These are phyloP conservation scores for Penicillium pulvis DNA, from an alignment of 495 filamentous ascomycete genomes.

Conservation along the genomic window DNA sequence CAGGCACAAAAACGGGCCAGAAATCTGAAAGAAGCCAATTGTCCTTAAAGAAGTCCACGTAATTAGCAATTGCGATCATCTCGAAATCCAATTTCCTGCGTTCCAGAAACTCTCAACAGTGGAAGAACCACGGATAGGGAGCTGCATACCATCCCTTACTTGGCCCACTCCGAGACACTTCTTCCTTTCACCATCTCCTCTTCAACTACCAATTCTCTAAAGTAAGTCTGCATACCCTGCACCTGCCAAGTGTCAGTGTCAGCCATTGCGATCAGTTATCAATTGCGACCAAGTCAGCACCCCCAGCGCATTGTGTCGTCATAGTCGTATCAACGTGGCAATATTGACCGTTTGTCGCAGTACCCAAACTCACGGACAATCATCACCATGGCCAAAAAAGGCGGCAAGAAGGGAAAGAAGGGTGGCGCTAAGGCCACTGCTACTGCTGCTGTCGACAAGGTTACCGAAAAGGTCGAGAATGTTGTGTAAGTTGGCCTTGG, in stretches of 20 bases:
- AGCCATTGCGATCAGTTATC: not conserved
- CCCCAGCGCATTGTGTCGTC: constrained; percentile 15
- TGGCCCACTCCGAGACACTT: constrained; percentile 21
- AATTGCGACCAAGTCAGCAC: not conserved
- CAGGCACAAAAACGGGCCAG: not conserved
- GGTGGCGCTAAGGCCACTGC: constrained; percentile 36
- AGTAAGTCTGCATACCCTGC: constrained; percentile 11
- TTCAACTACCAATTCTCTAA: constrained; percentile 1
- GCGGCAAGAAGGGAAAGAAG: constrained; percentile 47
- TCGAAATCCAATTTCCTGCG: constrained; percentile 9
- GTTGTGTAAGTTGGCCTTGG: constrained; percentile 40
- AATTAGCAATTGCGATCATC: constrained; percentile 2
- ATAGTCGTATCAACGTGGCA: constrained; percentile 14
- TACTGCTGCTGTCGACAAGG: constrained; percentile 35
- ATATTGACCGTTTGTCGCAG: constrained; percentile 18
- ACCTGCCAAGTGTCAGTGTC: constrained; percentile 2
- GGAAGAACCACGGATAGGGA: constrained; percentile 21
- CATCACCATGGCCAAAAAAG: constrained; percentile 46
- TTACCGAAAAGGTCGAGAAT: constrained; percentile 38
- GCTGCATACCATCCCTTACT: constrained; percentile 36
- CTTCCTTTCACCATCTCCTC: constrained; percentile 8
- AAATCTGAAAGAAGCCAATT: constrained; percentile 7
- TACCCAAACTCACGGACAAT: constrained; percentile 16
- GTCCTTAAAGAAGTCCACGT: constrained; percentile 3
- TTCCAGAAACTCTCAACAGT: constrained; percentile 12